Base-by-base conservation (phyloP, 805 yeast genomes). In the Blastobotrys terrestris region DNA sequence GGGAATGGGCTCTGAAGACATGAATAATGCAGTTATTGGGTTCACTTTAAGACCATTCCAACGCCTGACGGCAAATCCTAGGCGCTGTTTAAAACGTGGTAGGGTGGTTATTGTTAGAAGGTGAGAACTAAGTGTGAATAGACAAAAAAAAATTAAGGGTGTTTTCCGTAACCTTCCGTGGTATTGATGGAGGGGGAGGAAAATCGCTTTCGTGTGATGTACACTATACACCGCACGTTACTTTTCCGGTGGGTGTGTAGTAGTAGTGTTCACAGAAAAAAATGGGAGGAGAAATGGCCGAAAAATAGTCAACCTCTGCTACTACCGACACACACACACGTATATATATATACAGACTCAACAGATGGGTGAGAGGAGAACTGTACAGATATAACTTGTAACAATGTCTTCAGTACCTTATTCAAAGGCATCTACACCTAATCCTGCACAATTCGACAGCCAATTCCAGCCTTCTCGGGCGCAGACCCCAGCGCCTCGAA, bases 41-140 rank as follows among this genome's bases (percentile, higher is more conserved):
- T 44, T 46, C 16, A 35, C 11, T 31, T 48, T 14, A 14, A 41
- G 47, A 18, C 49, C 55, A 52, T 52, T 44, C 55, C 55, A 52
- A 48, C 52, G 35, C 31, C 52, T 50, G 18, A 41, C 15, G 19
- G 47, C 21, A 31, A 40, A 41, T 15, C 40, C 19, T 15, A 14
- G 19, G 44, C 44, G 44, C 19, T 7, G 11, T 8, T 16, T 41
- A 13, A 41, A 41, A 18, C 35, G 35, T 26, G 35, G 35, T 26
- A 26, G 11, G 35, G 35, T 26, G 35, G 35, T 26, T 26, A 26
- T 26, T 6, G 11, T 26, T 5, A 11, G 11, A 11, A 26, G 35
- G 5, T 5, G 35, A 26, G 35, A 11, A 11, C 5, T 6, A 26
- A 26, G 11, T 6, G 35, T 5, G 35, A 26, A 6, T 26, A 26